Conservation (phyloP, 2,329 filamentous ascomycete genomes). For the Colletotrichum theobromicola region DNA sequence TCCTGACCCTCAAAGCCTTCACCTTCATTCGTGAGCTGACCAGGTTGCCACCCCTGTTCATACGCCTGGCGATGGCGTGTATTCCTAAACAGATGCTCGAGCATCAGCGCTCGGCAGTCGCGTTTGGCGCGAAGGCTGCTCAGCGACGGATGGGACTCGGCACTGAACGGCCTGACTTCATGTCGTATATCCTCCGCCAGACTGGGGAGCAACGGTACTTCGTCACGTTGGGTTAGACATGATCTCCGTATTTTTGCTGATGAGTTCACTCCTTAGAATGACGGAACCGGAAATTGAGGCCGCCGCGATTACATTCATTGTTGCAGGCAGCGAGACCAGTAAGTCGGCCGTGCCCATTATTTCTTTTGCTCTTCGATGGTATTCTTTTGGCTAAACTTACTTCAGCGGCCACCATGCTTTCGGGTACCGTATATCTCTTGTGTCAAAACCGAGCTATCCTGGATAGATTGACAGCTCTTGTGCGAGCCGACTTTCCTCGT, state of each 20-base stretch:
- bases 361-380: too few species aligned
- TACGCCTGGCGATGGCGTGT: not conserved
- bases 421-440: not conserved
- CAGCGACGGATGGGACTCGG: not conserved
- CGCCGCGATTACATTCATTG: not conserved
- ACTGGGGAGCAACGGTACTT: not conserved
- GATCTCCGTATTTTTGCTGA: too few species aligned
- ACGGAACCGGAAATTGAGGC: not conserved
- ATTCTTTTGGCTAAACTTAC: not conserved
- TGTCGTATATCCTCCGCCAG: not conserved
- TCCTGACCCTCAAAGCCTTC: not conserved
- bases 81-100: not conserved
- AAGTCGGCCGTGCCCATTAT: too few species aligned
- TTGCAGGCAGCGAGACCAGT: not conserved
- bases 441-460: not conserved
- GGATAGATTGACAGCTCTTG: not conserved
- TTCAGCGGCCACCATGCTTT: not conserved
- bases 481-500: rapidly evolving
- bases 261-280: not conserved
- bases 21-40: not conserved
- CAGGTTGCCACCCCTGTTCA: not conserved
- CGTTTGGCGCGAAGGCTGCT: not conserved
- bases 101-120: not conserved
- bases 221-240: too few species aligned
- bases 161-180: not conserved